Evolutionary conservation across 768 basidiomycete genomes (phyloP).

Genomic region (Pulveroboletus sp.): DNA sequence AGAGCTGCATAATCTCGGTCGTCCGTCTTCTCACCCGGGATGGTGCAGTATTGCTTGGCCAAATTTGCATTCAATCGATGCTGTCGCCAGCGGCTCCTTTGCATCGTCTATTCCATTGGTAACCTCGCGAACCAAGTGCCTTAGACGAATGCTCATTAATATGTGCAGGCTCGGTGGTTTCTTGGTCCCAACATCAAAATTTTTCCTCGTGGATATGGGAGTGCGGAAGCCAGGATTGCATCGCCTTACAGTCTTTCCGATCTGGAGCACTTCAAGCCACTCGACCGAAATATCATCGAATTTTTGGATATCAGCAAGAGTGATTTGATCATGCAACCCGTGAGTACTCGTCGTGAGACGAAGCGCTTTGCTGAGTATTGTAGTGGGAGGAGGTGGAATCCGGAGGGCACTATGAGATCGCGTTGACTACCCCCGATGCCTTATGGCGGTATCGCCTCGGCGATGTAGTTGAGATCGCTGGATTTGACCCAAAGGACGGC

Average conservation of each 20-base stretch:
- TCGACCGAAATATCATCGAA: slow-evolving; percentile 2
- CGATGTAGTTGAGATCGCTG: neutral
- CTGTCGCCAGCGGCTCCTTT: slow-evolving; percentile 11
- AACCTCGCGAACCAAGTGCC: neutral
- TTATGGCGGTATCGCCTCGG: neutral
- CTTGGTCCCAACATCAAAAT: slow-evolving; percentile 8
- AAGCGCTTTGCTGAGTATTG: neutral
- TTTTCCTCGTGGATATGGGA: neutral
- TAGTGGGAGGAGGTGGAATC: slow-evolving; percentile 12
- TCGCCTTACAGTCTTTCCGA: slow-evolving; percentile 4
- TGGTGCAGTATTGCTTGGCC: slow-evolving; percentile 16
- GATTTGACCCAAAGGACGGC: neutral
- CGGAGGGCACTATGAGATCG: neutral
- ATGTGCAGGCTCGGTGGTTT: slow-evolving; percentile 10
- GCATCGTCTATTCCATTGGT: slow-evolving; percentile 11
- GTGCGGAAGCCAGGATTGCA: slow-evolving; percentile 9
- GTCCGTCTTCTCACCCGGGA: slow-evolving; percentile 10
- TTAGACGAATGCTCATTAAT: neutral
- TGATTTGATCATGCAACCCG: neutral
- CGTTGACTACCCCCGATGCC: neutral
- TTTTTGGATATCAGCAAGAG: neutral
- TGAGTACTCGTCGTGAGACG: neutral
- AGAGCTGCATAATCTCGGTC: slow-evolving; percentile 12
- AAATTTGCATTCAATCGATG: slow-evolving; percentile 6
- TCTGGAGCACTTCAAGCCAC: slow-evolving; percentile 7